These are phyloP conservation scores for Hypsizygus marmoreus DNA, from an alignment of 768 basidiomycete genomes.

Conservation along the genomic window DNA sequence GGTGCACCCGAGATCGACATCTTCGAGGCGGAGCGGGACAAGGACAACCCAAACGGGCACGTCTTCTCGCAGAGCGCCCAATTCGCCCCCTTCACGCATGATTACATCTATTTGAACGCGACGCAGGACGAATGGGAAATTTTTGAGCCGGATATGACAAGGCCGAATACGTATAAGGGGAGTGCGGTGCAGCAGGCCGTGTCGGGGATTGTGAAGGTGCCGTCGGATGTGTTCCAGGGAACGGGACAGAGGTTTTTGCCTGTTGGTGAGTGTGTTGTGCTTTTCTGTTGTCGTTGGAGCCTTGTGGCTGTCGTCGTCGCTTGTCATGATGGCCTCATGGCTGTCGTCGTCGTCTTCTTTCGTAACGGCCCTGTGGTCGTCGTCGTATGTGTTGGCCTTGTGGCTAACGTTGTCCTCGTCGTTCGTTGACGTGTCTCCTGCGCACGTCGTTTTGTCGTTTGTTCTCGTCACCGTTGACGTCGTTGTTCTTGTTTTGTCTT, in stretches of 20 bases:
- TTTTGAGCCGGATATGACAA: constrained; percentile 31
- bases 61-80: constrained; percentile 77
- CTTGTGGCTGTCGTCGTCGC: too few relatives aligned
- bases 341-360: too few relatives aligned
- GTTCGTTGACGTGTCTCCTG: too few relatives aligned
- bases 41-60: constrained; percentile 43
- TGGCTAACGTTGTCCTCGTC: too few relatives aligned
- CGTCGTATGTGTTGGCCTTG: too few relatives aligned
- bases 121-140: constrained; percentile 34
- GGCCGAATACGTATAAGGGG: constrained; percentile 46
- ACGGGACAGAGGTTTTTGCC: constrained; percentile 11
- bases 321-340: too few relatives aligned
- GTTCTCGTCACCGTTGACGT: not conserved
- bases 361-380: too few relatives aligned
- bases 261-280: not conserved
- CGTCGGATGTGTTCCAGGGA: constrained; percentile 34
- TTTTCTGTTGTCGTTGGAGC: too few relatives aligned
- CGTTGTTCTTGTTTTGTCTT: not conserved
- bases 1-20: constrained; percentile 85
- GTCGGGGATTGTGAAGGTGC: constrained; percentile 46
- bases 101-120: constrained; percentile 39
- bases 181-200: constrained; percentile 63
- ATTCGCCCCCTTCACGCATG: constrained; percentile 57
- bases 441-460: too few relatives aligned
- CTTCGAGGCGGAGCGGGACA: constrained; percentile 74